Conservation (phyloP, 2,329 filamentous ascomycete genomes). For the Penicillium sp. region DNA sequence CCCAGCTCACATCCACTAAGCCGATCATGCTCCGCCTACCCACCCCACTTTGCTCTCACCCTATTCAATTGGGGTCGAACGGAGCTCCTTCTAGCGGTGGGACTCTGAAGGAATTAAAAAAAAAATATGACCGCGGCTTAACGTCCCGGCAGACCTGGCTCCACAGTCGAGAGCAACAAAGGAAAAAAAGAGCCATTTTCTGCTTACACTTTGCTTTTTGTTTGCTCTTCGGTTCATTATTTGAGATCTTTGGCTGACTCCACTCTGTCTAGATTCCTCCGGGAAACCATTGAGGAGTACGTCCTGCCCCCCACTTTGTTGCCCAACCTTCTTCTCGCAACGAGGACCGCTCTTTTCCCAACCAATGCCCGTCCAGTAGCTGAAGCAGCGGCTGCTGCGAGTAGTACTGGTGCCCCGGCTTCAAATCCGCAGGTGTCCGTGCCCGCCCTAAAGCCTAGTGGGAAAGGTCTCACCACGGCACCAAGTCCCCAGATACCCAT, state of each 20-base stretch:
- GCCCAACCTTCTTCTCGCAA: slow-evolving; percentile 58
- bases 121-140: not conserved
- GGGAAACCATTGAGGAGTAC: slow-evolving; percentile 55
- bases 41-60: slow-evolving; percentile 18
- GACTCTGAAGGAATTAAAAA: not conserved
- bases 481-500: slow-evolving; percentile 5
- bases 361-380: slow-evolving; percentile 70
- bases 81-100: slow-evolving; percentile 12
- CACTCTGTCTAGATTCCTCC: slow-evolving; percentile 40
- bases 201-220: slow-evolving; percentile 8
- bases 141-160: slow-evolving; percentile 17
- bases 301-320: slow-evolving; percentile 65
- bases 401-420: slow-evolving; percentile 27
- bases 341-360: slow-evolving; percentile 80
- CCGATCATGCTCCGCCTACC: slow-evolving; percentile 30
- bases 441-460: slow-evolving; percentile 22
- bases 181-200: slow-evolving; percentile 5
- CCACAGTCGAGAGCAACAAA: slow-evolving; percentile 19
- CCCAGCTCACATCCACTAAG: slow-evolving; percentile 25
- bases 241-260: slow-evolving; percentile 23
- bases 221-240: slow-evolving; percentile 12
- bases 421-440: slow-evolving; percentile 23
- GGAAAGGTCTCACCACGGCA: slow-evolving; percentile 27
- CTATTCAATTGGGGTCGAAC: slow-evolving; percentile 11
- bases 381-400: slow-evolving; percentile 39